Evolutionary conservation across 2,329 filamentous ascomycete species (phyloP).

Genomic region (Coniochaeta hoffmannii): DNA sequence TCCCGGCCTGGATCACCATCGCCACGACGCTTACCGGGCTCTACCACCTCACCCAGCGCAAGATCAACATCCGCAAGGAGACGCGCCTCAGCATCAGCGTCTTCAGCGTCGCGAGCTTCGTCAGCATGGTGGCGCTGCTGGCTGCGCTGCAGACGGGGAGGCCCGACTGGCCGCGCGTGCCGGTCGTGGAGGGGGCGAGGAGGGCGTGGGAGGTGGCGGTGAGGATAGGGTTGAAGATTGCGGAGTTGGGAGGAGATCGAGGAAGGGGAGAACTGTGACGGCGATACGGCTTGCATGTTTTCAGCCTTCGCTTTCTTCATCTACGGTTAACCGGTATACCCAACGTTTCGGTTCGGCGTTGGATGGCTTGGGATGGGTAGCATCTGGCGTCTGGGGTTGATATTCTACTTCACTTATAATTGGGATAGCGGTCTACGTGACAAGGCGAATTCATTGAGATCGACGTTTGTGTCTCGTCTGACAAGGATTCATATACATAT

Average conservation of each 20-base stretch:
- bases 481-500: too few relatives aligned
- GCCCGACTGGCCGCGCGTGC: conserved; percentile 53
- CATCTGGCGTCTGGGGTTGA: background rate
- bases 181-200: conserved; percentile 41
- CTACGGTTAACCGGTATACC: background rate
- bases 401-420: background rate
- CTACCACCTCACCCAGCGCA: conserved; percentile 71
- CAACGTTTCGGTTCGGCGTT: background rate
- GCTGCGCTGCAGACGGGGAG: conserved; percentile 58
- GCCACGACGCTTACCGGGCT: conserved; percentile 68
- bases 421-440: background rate
- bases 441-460: too few relatives aligned
- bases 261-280: background rate
- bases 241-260: conserved; percentile 12
- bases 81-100: conserved; percentile 71
- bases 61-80: conserved; percentile 73
- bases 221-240: conserved; percentile 17
- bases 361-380: background rate
- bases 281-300: background rate
- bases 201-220: conserved; percentile 26
- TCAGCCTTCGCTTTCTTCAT: background rate
- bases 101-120: conserved; percentile 68
- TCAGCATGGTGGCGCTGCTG: conserved; percentile 65
- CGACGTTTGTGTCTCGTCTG: too few relatives aligned
- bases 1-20: conserved; percentile 73